Conservation (phyloP, 106 monocot species). For the Dendrobium nobile region DNA sequence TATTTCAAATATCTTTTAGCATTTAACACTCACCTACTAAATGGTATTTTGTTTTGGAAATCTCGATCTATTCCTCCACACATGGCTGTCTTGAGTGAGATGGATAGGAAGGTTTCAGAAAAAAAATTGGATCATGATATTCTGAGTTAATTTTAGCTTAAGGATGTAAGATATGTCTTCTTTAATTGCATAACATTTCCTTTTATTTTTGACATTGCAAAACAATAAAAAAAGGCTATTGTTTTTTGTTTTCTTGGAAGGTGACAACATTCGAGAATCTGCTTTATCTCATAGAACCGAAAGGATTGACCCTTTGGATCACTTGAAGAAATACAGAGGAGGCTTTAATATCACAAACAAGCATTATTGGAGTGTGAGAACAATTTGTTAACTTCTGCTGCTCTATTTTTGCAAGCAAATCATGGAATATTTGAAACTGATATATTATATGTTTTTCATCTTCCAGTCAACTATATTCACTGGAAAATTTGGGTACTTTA, state of each 20-base stretch:
- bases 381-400: background rate
- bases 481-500: slow-evolving; percentile 15
- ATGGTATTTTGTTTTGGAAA: too few relatives aligned
- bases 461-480: slow-evolving; percentile 21
- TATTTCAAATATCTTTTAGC: too few relatives aligned
- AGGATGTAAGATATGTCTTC: background rate
- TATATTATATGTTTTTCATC: slow-evolving; percentile 5
- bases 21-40: too few relatives aligned
- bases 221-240: too few relatives aligned
- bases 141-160: too few relatives aligned
- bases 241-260: background rate
- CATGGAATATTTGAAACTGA: background rate
- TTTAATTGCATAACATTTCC: background rate
- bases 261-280: slow-evolving; percentile 15
- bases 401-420: background rate
- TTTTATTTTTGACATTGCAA: too few relatives aligned
- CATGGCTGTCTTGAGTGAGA: too few relatives aligned
- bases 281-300: slow-evolving; percentile 32
- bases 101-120: too few relatives aligned
- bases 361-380: slow-evolving; percentile 93
- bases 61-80: too few relatives aligned
- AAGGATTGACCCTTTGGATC: slow-evolving; percentile 65
- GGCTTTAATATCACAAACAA: slow-evolving; percentile 85
- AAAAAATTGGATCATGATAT: too few relatives aligned
- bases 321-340: slow-evolving; percentile 65